Evolutionary conservation across 345 rosid genomes (phyloP).

Genomic region (Arabidopsis arenosa): DNA sequence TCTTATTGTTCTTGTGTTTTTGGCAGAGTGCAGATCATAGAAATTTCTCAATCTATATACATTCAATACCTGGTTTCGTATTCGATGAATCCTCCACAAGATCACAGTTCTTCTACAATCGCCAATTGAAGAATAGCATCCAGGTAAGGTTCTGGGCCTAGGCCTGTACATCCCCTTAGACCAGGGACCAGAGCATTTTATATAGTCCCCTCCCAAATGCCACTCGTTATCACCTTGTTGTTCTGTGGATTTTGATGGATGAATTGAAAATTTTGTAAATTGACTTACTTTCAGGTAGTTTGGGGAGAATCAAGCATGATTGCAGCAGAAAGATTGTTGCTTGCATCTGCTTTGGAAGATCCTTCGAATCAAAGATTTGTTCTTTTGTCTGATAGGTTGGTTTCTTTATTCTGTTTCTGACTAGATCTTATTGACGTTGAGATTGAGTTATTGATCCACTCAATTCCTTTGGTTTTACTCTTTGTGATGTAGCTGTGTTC

Average conservation of each 20-base stretch:
- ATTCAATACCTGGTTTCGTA: constrained; percentile 78
- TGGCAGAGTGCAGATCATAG: constrained; percentile 64
- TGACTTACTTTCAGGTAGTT: constrained; percentile 53
- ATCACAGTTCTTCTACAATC: constrained; percentile 72
- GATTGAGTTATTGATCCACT: too few relatives aligned
- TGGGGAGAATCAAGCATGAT: constrained; percentile 98
- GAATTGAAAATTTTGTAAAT: neutral
- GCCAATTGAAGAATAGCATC: constrained; percentile 73
- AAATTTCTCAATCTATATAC: constrained; percentile 71
- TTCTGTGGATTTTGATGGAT: constrained; percentile 1
- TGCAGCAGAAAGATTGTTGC: constrained; percentile 81
- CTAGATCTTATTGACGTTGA: too few relatives aligned
- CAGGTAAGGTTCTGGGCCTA: constrained; percentile 46
- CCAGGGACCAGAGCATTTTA: too few relatives aligned
- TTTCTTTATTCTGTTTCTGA: neutral
- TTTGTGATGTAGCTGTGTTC: constrained; percentile 79
- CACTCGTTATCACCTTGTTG: neutral
- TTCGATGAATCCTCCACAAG: constrained; percentile 74
- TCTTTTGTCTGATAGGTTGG: constrained; percentile 90
- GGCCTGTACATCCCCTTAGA: too few relatives aligned
- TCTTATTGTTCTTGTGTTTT: neutral
- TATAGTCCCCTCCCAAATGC: too few relatives aligned
- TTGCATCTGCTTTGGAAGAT: constrained; percentile 76
- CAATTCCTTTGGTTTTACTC: constrained; percentile 2
- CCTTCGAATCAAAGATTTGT: constrained; percentile 86